Evolutionary conservation across 768 basidiomycete species (phyloP), one percentile per base, ranked within the genome.

Genomic region (Exidia glandulosa): DNA sequence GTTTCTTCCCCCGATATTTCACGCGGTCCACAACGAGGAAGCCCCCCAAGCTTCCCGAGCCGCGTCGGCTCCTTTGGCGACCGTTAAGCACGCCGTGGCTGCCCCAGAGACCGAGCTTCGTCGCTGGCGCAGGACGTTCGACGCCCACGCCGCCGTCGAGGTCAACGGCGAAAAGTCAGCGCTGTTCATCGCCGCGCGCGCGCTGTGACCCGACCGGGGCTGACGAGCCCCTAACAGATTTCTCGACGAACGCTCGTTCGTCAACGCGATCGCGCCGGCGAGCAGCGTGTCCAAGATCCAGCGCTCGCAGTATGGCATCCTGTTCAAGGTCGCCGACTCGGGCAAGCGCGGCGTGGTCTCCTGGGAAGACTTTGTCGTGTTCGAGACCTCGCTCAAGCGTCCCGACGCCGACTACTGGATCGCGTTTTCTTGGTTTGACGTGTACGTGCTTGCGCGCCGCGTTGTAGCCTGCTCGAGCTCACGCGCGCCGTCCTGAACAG

Each of bases 361-460:
- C 57, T 97, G 92, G 87, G 93, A 96, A 67, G 96, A 99, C 72
- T 99, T 96, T 66, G 86, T 85, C 5, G 87, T 95, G 63, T 99
- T 99, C 70, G 88, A 98, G 77, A 94, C 93, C 19, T 75, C 90
- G 63, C 75, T 95, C 67, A 93, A 97, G 76, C 80, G 90, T 64
- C 91, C 95, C 23, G 95, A 97, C 72, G 95, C 95, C 32, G 94
- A 97, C 71, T 94, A 95, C 72, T 91, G 88, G 81, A 94, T 94
- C 73, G 93, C 94, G 23, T 95, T 95, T 77, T 87, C 90, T 70
- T 94, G 90, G 70, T 96, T 95, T 71, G 94, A 96, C 72, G 88
- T 87, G 92, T 94, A 74, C 70, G 89, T 80, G n/a, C n/a, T n/a
- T n/a, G n/a, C n/a, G n/a, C n/a, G n/a, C 10, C 58, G 47, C 16